Base-by-base conservation (phyloP, 768 basidiomycete genomes). In the Aureoboletus auriporus region DNA sequence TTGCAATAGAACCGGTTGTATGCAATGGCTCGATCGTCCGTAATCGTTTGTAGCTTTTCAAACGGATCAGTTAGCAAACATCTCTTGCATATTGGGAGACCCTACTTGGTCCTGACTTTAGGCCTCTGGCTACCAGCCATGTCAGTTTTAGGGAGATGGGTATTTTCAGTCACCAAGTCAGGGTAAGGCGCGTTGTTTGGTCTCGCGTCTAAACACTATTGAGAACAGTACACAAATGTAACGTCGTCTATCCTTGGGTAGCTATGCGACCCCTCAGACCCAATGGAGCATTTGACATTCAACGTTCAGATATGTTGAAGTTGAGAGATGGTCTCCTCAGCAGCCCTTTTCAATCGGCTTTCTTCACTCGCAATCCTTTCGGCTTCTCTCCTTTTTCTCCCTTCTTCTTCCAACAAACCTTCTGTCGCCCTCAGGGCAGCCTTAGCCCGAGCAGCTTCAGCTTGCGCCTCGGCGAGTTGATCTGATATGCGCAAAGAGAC, bases 1-100 rank as follows among this genome's bases (percentile, higher is more conserved):
- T 73, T 10, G 88, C 81, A 26, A 93, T 82, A 13, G 92, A 88
- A 28, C 96, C 96, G 35, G 81, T 81, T 2, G 95, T 98, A 63
- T 96, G 89, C 38, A 95, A 69, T 4, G 94, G 92, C 33, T 76
- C 78, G 45, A 93, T 83, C 11, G 79, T 74, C 45, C 84, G 77
- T 16, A 68, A 73, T 66, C 88, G 89, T 68, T 85, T 86, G 69
- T 88, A 93, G 28, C 90, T 93, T 47, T 23, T 27, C 13, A 17
- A 38, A 13, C 28, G 16, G 20, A 39, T 28, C 38, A 44, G 39
- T 64, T 23, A 66, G 59, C 16, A 6, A 29, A 17, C 6, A 27
- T 17, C 26, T 13, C 20, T 34, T 16, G 17, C 6, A 33, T 42
- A 30, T 8, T 38, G 12, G 20, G 17, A 45, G 30, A 23, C 12